These are phyloP conservation scores for Fibroporia radiculosa DNA, from an alignment of 768 basidiomycete genomes.

Conservation along the genomic window DNA sequence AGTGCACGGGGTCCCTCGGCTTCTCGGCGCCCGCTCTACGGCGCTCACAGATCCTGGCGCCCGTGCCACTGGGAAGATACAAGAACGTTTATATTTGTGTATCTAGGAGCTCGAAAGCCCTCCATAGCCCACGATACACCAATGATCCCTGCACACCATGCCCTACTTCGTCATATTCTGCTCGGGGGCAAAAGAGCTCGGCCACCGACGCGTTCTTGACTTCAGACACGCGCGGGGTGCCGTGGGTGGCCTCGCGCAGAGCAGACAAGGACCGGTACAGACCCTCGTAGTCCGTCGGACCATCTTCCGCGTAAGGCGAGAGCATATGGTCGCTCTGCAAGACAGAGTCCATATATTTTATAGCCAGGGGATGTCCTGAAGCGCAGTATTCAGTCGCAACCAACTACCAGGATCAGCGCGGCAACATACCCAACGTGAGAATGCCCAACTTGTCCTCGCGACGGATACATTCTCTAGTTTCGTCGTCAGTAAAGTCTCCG, in stretches of 20 bases:
- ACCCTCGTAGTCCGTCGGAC: conserved; percentile 30
- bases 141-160: conserved; percentile 12
- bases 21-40: conserved; percentile 10
- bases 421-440: conserved; percentile 34
- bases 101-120: conserved; percentile 13
- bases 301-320: conserved; percentile 28
- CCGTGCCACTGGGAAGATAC: too few relatives aligned
- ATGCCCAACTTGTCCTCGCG: conserved; percentile 45
- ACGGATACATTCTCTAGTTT: conserved; percentile 29
- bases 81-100: not conserved
- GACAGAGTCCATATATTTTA: too few relatives aligned
- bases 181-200: conserved; percentile 10
- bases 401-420: conserved; percentile 1
- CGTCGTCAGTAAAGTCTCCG: conserved; percentile 25
- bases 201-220: conserved; percentile 11
- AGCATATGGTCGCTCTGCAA: conserved; percentile 21
- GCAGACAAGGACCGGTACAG: conserved; percentile 26
- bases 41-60: not conserved
- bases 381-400: too few relatives aligned
- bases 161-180: conserved; percentile 8
- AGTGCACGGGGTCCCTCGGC: conserved; percentile 20
- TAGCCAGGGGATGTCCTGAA: too few relatives aligned
- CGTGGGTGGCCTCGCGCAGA: conserved; percentile 24
- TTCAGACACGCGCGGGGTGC: conserved; percentile 17
- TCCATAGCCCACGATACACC: conserved; percentile 17